A percentile compares a stretch with the other conserved stretches of the same genome.
Evolutionary conservation across 169 alveolate genomes (phyloP).

Genomic region (Plasmodium relictum): DNA sequence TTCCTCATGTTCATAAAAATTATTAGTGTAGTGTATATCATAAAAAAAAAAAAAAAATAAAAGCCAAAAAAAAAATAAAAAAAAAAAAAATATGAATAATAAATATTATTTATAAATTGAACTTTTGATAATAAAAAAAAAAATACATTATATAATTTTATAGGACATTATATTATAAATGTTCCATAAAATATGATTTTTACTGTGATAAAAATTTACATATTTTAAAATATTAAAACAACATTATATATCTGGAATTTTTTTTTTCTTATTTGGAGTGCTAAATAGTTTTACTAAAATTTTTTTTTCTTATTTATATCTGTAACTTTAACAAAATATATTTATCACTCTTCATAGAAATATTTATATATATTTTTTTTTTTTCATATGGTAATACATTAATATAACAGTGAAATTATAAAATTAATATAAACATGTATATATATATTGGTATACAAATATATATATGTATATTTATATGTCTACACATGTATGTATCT

Average conservation of each 20-base stretch:
- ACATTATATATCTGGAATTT: neutral
- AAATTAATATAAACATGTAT: slow-evolving; percentile 6
- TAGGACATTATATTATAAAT: too few relatives aligned
- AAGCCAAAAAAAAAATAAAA: too few relatives aligned
- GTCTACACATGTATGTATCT: slow-evolving; percentile 1
- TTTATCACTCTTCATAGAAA: slow-evolving; percentile 18
- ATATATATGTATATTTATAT: slow-evolving; percentile 6
- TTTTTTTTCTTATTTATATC: slow-evolving; percentile 20
- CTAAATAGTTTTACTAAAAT: neutral
- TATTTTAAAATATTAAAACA: neutral
- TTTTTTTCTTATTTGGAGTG: neutral
- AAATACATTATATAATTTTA: too few relatives aligned
- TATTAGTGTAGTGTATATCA: too few relatives aligned
- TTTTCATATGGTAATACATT: slow-evolving; percentile 3
- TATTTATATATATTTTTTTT: slow-evolving; percentile 3
- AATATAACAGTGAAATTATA: neutral
- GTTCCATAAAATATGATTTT: too few relatives aligned
- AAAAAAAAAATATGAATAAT: too few relatives aligned
- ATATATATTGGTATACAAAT: slow-evolving; percentile 6
- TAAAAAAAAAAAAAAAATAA: too few relatives aligned
- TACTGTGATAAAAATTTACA: too few relatives aligned
- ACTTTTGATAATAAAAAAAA: too few relatives aligned
- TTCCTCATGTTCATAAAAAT: slow-evolving; percentile 31
- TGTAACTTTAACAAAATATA: slow-evolving; percentile 6
- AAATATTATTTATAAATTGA: too few relatives aligned